phyloP scores from a whole-genome alignment of 768 basidiomycete species.

The Boletus pseudo-olivaceus region DNA sequence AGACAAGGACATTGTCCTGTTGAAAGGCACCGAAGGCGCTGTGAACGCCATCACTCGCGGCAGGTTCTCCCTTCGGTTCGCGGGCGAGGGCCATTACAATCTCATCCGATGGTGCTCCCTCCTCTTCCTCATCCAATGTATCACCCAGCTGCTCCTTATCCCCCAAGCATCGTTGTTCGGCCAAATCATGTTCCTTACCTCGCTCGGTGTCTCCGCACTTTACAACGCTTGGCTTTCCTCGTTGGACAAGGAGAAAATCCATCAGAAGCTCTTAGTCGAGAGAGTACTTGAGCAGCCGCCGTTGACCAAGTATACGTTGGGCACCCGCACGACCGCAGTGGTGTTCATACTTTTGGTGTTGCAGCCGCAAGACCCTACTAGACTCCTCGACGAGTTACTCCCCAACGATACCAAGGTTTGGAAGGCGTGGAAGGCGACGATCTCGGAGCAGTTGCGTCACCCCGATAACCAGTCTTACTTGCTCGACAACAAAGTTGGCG shows the following conservation, averaged over 20 bases:
- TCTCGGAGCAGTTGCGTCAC: conserved; percentile 1
- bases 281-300: conserved; percentile 9
- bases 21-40: conserved; percentile 27
- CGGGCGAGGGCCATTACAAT: conserved; percentile 5
- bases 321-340: conserved; percentile 14
- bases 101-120: conserved; percentile 20
- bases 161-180: conserved; percentile 28
- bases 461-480: neutral
- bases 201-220: conserved; percentile 24
- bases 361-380: neutral
- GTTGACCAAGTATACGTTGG: conserved; percentile 14
- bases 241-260: conserved; percentile 30
- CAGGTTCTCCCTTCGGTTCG: conserved; percentile 22
- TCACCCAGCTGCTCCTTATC: conserved; percentile 29
- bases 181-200: conserved; percentile 29
- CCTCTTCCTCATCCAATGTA: conserved; percentile 21
- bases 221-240: conserved; percentile 24
- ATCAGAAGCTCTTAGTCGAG: conserved; percentile 11
- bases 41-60: conserved; percentile 31
- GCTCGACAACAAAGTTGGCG: neutral
- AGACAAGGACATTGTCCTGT: conserved; percentile 18
- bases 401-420: conserved; percentile 23
- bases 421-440: conserved; percentile 17
- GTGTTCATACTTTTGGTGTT: conserved; percentile 19
- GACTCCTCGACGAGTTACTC: conserved; percentile 12